A percentile compares a stretch with the other conserved stretches of the same genome.
Evolutionary conservation across 805 yeast genomes (phyloP).

Genomic region (Debaryomyces castellii): DNA sequence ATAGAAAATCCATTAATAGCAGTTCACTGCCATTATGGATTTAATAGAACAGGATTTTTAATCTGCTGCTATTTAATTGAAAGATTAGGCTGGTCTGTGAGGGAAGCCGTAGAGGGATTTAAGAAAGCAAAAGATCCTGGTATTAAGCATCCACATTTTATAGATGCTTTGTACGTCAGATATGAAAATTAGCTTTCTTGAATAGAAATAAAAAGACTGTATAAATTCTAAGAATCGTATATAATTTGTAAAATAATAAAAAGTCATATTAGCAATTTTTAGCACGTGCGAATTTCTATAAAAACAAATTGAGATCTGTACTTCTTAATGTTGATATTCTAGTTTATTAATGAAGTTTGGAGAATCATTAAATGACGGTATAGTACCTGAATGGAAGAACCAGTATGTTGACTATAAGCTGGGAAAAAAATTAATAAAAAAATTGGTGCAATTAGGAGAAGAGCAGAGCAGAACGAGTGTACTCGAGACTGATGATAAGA

Average conservation of each 20-base stretch:
- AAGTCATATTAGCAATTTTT: no score
- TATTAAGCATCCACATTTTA: constrained; percentile 73
- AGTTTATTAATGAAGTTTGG: constrained; percentile 59
- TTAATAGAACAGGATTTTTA: constrained; percentile 74
- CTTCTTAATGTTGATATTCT: background rate
- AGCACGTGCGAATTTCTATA: background rate
- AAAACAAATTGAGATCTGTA: background rate
- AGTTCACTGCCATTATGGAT: constrained; percentile 82
- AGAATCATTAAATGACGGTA: constrained; percentile 61
- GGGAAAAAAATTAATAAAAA: constrained; percentile 55
- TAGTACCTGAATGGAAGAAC: constrained; percentile 86
- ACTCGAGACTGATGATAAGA: constrained; percentile 17
- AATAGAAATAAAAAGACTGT: background rate
- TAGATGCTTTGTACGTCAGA: constrained; percentile 67
- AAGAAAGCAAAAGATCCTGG: constrained; percentile 63
- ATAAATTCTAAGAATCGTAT: no score
- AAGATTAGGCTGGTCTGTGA: constrained; percentile 55
- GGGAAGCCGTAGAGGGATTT: constrained; percentile 63
- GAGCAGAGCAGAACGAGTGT: constrained; percentile 2
- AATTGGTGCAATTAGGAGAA: constrained; percentile 18
- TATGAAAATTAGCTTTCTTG: constrained; percentile 36
- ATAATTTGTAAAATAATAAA: no score
- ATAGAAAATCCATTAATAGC: constrained; percentile 44
- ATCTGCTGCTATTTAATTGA: constrained; percentile 70
- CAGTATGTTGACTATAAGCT: constrained; percentile 71